Evolutionary conservation across 2,329 filamentous ascomycete genomes (phyloP).

Genomic region (Talaromyces sp.): DNA sequence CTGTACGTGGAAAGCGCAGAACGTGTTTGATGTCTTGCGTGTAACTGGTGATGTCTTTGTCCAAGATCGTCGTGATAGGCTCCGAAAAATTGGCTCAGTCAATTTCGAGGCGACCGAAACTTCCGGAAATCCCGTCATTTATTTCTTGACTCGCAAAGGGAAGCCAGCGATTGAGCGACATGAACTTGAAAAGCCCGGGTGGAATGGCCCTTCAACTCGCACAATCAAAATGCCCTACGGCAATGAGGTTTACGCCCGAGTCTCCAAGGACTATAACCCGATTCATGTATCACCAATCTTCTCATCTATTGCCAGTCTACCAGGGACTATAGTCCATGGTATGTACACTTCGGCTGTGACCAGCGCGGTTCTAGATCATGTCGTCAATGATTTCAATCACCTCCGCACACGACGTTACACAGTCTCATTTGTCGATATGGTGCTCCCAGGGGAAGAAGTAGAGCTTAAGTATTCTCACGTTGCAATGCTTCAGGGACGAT

Average conservation of each 20-base stretch:
- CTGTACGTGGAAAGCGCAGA: background rate
- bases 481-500: slow-evolving; percentile 76
- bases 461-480: slow-evolving; percentile 95
- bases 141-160: background rate
- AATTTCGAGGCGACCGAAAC: background rate
- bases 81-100: background rate
- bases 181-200: background rate
- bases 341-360: slow-evolving; percentile 97
- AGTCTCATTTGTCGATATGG: slow-evolving; percentile 78
- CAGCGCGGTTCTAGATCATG: slow-evolving; percentile 86
- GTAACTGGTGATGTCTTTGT: slow-evolving; percentile 65
- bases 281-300: slow-evolving; percentile 98
- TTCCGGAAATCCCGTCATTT: background rate
- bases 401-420: slow-evolving; percentile 60
- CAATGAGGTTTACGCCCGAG: slow-evolving; percentile 95
- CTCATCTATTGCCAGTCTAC: slow-evolving; percentile 89
- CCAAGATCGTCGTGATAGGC: slow-evolving; percentile 44
- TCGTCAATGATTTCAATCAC: slow-evolving; percentile 70
- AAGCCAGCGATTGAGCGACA: background rate
- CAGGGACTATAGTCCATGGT: slow-evolving; percentile 95
- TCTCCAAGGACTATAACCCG: slow-evolving; percentile 98
- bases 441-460: slow-evolving; percentile 91
- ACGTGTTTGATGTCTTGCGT: background rate
- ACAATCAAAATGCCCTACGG: slow-evolving; percentile 1
- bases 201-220: background rate